A percentile compares a stretch with the other conserved stretches of the same genome.
phyloP scores from a whole-genome alignment of 352 stramenopile genomes.

The Plasmopara halstedii region DNA sequence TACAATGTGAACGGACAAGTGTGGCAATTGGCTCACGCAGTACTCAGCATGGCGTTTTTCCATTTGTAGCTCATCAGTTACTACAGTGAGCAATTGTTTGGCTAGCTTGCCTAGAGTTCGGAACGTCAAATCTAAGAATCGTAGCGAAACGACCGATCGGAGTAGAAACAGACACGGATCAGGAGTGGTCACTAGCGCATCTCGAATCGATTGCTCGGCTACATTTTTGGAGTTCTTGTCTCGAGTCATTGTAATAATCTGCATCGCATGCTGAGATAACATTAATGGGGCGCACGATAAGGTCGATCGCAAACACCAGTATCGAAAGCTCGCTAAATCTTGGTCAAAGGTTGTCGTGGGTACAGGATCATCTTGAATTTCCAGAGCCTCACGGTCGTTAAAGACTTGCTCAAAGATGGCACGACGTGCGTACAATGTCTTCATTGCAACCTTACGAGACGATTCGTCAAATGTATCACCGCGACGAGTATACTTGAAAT shows the following conservation, averaged over 20 bases:
- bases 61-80: conserved; percentile 27
- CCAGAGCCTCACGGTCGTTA: conserved; percentile 29
- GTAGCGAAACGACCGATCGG: conserved; percentile 38
- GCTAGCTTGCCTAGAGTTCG: conserved; percentile 55
- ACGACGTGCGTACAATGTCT: conserved; percentile 48
- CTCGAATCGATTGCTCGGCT: conserved; percentile 38
- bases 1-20: conserved; percentile 62
- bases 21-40: conserved; percentile 43
- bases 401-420: conserved; percentile 52
- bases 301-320: conserved; percentile 39
- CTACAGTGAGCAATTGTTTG: conserved; percentile 57
- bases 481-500: conserved; percentile 67
- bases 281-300: conserved; percentile 51
- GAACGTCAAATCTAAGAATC: conserved; percentile 56
- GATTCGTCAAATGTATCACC: conserved; percentile 50
- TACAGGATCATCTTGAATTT: conserved; percentile 4
- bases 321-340: conserved; percentile 27
- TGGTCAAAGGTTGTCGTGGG: conserved; percentile 3
- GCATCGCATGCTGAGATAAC: conserved; percentile 63
- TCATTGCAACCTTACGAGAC: conserved; percentile 46
- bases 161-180: conserved; percentile 57
- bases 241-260: conserved; percentile 59
- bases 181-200: conserved; percentile 34
- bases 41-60: conserved; percentile 39
- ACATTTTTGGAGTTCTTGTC: conserved; percentile 56